These are phyloP conservation scores for Fragaria ananassa DNA, from an alignment of 306 rosid species.

Conservation along the genomic window DNA sequence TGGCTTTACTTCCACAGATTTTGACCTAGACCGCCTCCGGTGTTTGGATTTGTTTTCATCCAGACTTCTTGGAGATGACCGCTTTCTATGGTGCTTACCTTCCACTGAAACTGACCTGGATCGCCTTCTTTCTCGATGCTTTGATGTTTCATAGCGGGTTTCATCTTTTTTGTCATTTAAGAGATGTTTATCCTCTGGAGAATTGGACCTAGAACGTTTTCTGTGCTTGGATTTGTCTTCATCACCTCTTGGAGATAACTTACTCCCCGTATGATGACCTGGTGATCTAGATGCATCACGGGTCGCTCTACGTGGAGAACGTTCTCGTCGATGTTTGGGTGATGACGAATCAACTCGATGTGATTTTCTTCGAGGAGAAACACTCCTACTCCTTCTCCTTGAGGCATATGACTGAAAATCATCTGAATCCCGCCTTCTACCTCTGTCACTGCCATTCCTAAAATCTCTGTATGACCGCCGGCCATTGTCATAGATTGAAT, in stretches of 20 bases:
- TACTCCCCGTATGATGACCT: slow-evolving; percentile 44
- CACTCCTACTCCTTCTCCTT: slow-evolving; percentile 73
- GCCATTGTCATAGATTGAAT: slow-evolving; percentile 52
- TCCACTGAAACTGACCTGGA: slow-evolving; percentile 70
- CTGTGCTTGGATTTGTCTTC: slow-evolving; percentile 50
- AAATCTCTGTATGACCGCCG: slow-evolving; percentile 56
- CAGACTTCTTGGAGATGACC: slow-evolving; percentile 56
- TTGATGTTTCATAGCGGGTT: slow-evolving; percentile 45
- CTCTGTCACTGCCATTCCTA: slow-evolving; percentile 63
- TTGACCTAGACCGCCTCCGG: slow-evolving; percentile 69
- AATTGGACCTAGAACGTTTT: slow-evolving; percentile 74
- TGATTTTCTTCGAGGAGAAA: slow-evolving; percentile 65
- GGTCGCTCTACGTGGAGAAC: slow-evolving; percentile 60
- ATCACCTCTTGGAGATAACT: slow-evolving; percentile 74
- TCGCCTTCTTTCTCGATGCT: slow-evolving; percentile 58
- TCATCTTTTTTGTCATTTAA: slow-evolving; percentile 46
- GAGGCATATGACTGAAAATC: slow-evolving; percentile 51
- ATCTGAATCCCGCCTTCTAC: slow-evolving; percentile 60
- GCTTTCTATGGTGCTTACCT: slow-evolving; percentile 49
- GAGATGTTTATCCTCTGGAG: slow-evolving; percentile 51
- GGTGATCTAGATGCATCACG: slow-evolving; percentile 67
- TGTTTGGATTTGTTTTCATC: slow-evolving; percentile 64
- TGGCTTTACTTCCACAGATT: slow-evolving; percentile 59
- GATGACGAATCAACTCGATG: slow-evolving; percentile 53
- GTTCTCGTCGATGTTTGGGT: slow-evolving; percentile 60